Evolutionary conservation across 306 rosid species (phyloP).

Genomic region (Medicago arabica): DNA sequence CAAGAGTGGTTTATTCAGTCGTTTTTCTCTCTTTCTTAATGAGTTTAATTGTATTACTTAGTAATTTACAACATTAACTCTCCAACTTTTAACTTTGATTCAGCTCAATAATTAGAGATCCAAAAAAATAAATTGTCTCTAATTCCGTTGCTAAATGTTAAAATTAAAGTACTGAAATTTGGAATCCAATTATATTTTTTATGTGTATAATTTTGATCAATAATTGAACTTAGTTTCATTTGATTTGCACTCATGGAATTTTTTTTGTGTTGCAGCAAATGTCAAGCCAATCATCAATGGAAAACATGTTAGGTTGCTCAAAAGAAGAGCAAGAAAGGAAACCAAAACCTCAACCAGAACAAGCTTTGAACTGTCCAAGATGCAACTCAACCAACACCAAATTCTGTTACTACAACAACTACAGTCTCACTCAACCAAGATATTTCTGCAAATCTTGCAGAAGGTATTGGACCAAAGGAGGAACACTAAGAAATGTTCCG

Average conservation of each 20-base stretch:
- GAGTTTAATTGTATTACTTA: neutral
- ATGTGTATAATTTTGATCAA: neutral
- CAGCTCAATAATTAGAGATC: neutral
- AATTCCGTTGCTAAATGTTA: neutral
- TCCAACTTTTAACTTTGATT: neutral
- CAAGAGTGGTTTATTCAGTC: neutral
- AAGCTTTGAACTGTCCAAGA: constrained; percentile 85
- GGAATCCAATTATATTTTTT: neutral
- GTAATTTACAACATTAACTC: neutral
- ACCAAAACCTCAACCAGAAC: constrained; percentile 84
- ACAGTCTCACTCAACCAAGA: constrained; percentile 92
- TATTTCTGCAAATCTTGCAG: constrained; percentile 95
- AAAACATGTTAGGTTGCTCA: constrained; percentile 77
- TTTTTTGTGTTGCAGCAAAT: constrained; percentile 64
- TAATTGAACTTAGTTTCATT: neutral
- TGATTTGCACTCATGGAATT: neutral
- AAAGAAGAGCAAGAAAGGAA: constrained; percentile 67
- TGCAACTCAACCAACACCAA: constrained; percentile 97
- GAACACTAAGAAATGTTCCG: constrained; percentile 93
- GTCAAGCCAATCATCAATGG: constrained; percentile 69
- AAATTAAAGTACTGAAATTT: neutral
- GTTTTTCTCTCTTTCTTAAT: neutral
- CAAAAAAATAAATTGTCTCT: neutral
- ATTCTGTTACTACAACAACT: constrained; percentile 97
- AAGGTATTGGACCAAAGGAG: constrained; percentile 98